Evolutionary conservation across 2,329 filamentous ascomycete genomes (phyloP).

Genomic region (Arachnomyces sp.): DNA sequence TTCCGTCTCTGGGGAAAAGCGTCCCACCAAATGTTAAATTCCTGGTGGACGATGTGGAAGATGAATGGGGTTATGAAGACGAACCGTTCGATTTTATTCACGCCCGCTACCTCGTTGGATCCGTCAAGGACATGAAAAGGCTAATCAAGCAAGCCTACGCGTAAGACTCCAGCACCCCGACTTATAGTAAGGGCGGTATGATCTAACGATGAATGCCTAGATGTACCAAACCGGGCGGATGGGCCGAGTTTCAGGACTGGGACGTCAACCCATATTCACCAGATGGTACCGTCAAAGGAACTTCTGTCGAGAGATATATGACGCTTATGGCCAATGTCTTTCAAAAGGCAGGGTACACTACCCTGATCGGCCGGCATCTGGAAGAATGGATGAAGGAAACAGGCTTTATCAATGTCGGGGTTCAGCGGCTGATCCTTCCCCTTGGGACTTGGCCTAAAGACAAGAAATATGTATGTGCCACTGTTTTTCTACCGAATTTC

Average conservation of each 20-base stretch:
- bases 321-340: slow-evolving; percentile 4
- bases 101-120: slow-evolving; percentile 49
- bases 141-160: slow-evolving; percentile 41
- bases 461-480: slow-evolving; percentile 12
- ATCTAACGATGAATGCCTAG: slow-evolving; percentile 1
- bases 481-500: slow-evolving; percentile 5
- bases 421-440: slow-evolving; percentile 15
- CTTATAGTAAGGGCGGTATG: neutral
- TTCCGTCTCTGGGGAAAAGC: slow-evolving; percentile 11
- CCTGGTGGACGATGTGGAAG: slow-evolving; percentile 51
- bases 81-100: slow-evolving; percentile 55
- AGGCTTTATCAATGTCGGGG: slow-evolving; percentile 18
- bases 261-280: slow-evolving; percentile 10
- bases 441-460: slow-evolving; percentile 23
- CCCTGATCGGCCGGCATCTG: slow-evolving; percentile 6
- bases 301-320: slow-evolving; percentile 8
- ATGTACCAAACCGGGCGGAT: slow-evolving; percentile 31
- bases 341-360: slow-evolving; percentile 5
- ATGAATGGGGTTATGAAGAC: slow-evolving; percentile 46
- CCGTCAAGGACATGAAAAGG: slow-evolving; percentile 48
- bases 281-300: slow-evolving; percentile 1
- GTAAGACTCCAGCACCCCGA: slow-evolving; percentile 25
- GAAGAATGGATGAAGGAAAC: slow-evolving; percentile 17
- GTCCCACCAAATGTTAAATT: slow-evolving; percentile 50
- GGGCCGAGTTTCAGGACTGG: slow-evolving; percentile 32